Conservation (phyloP, 2,329 filamentous ascomycete species). For the Macroventuria anomochaeta region DNA sequence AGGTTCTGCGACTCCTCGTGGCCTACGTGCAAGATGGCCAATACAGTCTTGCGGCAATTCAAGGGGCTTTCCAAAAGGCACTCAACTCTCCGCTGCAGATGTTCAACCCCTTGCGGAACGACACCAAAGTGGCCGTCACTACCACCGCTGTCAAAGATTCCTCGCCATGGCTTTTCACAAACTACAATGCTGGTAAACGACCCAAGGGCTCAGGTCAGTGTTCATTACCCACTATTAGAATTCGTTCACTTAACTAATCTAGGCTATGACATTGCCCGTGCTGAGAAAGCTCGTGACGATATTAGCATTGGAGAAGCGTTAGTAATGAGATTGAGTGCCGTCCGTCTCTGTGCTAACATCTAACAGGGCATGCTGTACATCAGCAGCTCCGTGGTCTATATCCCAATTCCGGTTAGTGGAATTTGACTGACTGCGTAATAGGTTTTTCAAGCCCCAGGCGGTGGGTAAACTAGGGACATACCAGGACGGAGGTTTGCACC, state of each 20-base stretch:
- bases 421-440: not conserved
- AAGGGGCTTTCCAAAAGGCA: slow-evolving; percentile 30
- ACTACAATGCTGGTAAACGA: slow-evolving; percentile 32
- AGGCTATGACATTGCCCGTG: slow-evolving; percentile 29
- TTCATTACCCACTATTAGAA: not conserved
- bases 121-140: slow-evolving; percentile 40
- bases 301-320: slow-evolving; percentile 34
- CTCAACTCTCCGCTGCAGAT: slow-evolving; percentile 24
- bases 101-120: slow-evolving; percentile 35
- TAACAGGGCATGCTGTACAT: slow-evolving; percentile 33
- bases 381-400: slow-evolving; percentile 30
- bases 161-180: slow-evolving; percentile 34
- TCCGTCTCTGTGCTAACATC: not conserved
- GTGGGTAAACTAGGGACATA: slow-evolving; percentile 29
- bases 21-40: slow-evolving; percentile 34
- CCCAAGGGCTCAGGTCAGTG: not conserved
- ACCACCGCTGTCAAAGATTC: slow-evolving; percentile 31
- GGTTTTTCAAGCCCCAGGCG: not conserved
- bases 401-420: too few relatives aligned
- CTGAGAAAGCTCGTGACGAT: slow-evolving; percentile 24
- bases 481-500: slow-evolving; percentile 34
- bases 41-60: slow-evolving; percentile 32
- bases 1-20: slow-evolving; percentile 23
- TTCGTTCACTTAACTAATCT: not conserved
- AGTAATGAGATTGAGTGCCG: slow-evolving; percentile 10